Base-by-base conservation (phyloP, 352 stramenopile genomes). In the Pythium aphanidermatum region DNA sequence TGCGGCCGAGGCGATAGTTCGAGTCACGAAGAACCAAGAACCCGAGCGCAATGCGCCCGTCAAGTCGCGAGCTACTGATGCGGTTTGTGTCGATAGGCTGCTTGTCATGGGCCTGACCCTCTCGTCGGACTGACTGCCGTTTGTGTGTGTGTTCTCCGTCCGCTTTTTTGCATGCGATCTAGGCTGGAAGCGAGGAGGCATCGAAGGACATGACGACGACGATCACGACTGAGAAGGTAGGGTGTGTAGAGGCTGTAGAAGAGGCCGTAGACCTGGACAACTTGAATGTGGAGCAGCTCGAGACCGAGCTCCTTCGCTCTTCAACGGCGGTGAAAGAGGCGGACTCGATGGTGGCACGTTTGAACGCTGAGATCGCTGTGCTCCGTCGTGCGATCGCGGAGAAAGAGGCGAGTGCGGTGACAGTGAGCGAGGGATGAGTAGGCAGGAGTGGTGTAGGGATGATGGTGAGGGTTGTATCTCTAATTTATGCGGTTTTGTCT, bases 311-410 rank as follows among this genome's bases (percentile, higher is more conserved):
- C n/a, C n/a, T n/a, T n/a, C n/a, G n/a, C n/a, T n/a, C n/a, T n/a
- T n/a, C n/a, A 28, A 21, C 24, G 27, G 46, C 36, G 13, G 51
- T 63, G 19, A 23, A 19, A 4, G 47, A 63, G 8, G 59, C 59
- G 4, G 35, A 63, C 5, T 30, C 42, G 0, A 35, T 57, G 16
- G 51, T 68, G 11, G 33, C 26, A 7, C 54, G 53, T 11, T 44
- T 68, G 33, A 50, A 68, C 24, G 46, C 33, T 13, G 48, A 51
- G 13, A 63, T 68, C 33, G 44, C 43, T 12, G 43, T 42, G 39
- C 25, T 67, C 14, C 47, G 45, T n/a, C 40, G 41, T 12, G 35
- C n/a, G 24, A 46, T 66, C 34, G 36, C 48, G 11, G 20, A 30
- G 28, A 32, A 30, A 30, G 44, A 53, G 36, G 43, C 37, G n/a